Base-by-base conservation (phyloP, 345 rosid genomes). In the Gynandropsis gynandra region DNA sequence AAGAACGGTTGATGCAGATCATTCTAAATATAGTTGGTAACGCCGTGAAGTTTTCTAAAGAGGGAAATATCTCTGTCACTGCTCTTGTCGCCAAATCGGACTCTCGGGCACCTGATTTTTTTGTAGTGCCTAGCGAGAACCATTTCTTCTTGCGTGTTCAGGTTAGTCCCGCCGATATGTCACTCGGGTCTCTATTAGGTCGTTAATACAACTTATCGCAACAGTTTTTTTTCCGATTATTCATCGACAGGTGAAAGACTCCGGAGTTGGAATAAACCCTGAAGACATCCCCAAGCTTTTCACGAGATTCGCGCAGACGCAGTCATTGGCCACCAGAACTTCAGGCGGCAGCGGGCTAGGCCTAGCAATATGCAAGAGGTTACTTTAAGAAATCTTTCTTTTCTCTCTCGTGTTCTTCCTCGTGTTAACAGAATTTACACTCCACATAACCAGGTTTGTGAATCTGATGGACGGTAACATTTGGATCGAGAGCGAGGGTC, bases 321-420 rank as follows among this genome's bases (percentile, higher is more conserved):
- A 85, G 56, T 64, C 94, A 53, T 52, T 64, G 42, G 78, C 77
- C 7, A 60, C 81, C 41, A 73, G 74, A 76, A 85, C 74, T 68
- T 72, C 92, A 4, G 72, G 74, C 62, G 97, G 99, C 66, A 85
- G 83, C 66, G 97, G 97, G 58, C 95, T 93, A 53, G 99, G 99
- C 41, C 95, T 85, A 50, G 99, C 97, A 48, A 93, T 93, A 70
- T 93, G 90, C 77, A 88, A 85, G 70, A 85, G 99, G 99, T 88
- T 59, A 69, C 33, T 10, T 40, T 3, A 32, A 38, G 24, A 35
- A n/a, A 14, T 34, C 4, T 8, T 19, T 35, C 18, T 13, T 15
- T 40, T 33, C 38, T 41, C 42, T 33, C 16, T 35, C 52, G 27
- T 52, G 27, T 37, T n/a, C n/a, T n/a, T n/a, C n/a, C n/a, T n/a